Evolutionary conservation across 768 basidiomycete species (phyloP).

Genomic region (Glaciozyma antarctica): DNA sequence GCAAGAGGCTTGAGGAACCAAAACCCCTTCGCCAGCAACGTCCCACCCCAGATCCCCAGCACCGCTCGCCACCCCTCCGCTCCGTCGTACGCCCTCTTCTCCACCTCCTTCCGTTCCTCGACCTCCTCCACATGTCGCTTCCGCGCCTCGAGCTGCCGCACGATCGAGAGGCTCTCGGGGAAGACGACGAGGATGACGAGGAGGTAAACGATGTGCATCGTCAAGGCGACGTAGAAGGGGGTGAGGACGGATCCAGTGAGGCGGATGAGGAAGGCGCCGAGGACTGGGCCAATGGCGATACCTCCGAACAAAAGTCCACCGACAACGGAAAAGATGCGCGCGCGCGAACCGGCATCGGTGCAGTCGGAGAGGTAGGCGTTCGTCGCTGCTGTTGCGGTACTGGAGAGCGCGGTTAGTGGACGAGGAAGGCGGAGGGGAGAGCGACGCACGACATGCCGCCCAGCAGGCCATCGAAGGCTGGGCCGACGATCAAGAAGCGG

Average conservation of each 20-base stretch:
- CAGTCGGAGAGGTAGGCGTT: slow-evolving; percentile 21
- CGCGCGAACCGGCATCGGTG: slow-evolving; percentile 7
- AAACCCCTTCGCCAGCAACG: too few species aligned
- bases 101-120: neutral
- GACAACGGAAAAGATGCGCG: slow-evolving; percentile 4
- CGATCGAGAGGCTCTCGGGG: slow-evolving; percentile 36
- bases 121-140: neutral
- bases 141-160: neutral
- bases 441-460: slow-evolving; percentile 16
- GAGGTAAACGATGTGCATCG: slow-evolving; percentile 34
- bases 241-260: slow-evolving; percentile 11
- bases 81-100: neutral
- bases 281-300: slow-evolving; percentile 39
- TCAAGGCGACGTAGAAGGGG: slow-evolving; percentile 41
- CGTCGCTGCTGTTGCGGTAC: neutral
- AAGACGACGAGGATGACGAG: slow-evolving; percentile 36
- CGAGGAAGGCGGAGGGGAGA: neutral
- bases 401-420: neutral
- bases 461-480: neutral
- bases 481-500: neutral
- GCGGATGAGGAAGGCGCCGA: slow-evolving; percentile 31
- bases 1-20: slow-evolving; percentile 37
- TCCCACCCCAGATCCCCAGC: neutral
- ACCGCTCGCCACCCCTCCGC: neutral
- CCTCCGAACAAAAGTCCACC: slow-evolving; percentile 40